Percentiles rank a stretch among this genome's conserved stretches.
Evolutionary conservation across 257 asterid species (phyloP).

Genomic region (Fraxinus americana): DNA sequence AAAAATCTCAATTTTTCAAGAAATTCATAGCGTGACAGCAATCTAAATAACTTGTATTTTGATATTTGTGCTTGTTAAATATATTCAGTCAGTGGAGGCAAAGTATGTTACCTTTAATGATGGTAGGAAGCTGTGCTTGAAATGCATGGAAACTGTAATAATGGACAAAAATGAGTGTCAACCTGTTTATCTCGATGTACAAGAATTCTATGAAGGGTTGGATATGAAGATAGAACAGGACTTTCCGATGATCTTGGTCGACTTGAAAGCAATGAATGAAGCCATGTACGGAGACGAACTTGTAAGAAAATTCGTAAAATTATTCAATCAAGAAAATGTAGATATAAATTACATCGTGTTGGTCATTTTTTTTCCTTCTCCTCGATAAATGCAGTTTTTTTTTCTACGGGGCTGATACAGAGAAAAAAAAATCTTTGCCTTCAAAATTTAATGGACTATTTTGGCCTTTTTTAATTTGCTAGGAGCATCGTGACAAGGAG

Average conservation of each 20-base stretch:
- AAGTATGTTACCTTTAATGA: constrained; percentile 72
- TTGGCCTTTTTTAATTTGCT: constrained; percentile 19
- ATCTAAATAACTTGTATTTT: too few relatives aligned
- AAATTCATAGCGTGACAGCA: too few relatives aligned
- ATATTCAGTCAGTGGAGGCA: constrained; percentile 29
- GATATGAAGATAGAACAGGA: constrained; percentile 77
- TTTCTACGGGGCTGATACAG: too few relatives aligned
- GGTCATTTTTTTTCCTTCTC: neutral
- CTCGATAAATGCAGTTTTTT: too few relatives aligned
- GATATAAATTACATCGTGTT: neutral
- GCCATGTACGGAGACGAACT: constrained; percentile 89
- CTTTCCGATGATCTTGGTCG: constrained; percentile 85
- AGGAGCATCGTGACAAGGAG: constrained; percentile 79
- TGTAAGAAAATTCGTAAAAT: constrained; percentile 44
- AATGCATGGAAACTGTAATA: constrained; percentile 83
- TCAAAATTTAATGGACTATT: neutral
- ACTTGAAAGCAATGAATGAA: constrained; percentile 80
- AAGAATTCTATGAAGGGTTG: constrained; percentile 65
- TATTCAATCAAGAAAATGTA: neutral
- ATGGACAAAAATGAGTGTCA: constrained; percentile 84
- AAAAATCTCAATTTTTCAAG: too few relatives aligned
- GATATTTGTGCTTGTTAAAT: too few relatives aligned
- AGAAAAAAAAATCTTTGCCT: too few relatives aligned
- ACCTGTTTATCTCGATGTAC: constrained; percentile 76
- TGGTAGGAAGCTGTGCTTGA: constrained; percentile 89